These are phyloP conservation scores for Mortierella sp. DNA, from an alignment of 371 early-diverging fungal genomes.

Conservation along the genomic window DNA sequence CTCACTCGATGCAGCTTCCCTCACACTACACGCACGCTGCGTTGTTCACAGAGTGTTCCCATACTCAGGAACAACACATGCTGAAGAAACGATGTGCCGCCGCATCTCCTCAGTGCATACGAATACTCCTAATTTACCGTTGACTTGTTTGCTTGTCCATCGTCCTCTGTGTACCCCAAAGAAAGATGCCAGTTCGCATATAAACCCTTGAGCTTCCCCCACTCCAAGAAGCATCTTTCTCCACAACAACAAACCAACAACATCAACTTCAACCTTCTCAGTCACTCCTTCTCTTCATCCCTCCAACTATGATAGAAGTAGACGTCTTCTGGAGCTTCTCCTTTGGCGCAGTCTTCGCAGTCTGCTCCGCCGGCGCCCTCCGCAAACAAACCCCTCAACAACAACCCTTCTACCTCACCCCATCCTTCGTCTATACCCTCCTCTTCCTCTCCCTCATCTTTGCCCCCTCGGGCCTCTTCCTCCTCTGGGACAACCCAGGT, in stretches of 20 bases:
- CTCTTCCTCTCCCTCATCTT: slow-evolving; percentile 56
- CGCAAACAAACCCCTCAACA: background rate
- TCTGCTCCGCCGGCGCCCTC: slow-evolving; percentile 34
- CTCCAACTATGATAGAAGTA: slow-evolving; percentile 39
- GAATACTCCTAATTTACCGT: background rate
- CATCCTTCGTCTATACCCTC: slow-evolving; percentile 55
- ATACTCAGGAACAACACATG: no score
- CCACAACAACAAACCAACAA: background rate
- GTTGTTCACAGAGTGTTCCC: no score
- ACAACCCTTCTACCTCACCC: slow-evolving; percentile 32
- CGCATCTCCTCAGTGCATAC: background rate
- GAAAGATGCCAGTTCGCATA: background rate
- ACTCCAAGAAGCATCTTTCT: background rate
- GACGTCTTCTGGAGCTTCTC: slow-evolving; percentile 58
- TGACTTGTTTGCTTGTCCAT: background rate
- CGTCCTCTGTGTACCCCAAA: background rate
- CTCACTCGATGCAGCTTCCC: no score
- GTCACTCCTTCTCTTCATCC: no score
- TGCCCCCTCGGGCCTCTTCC: slow-evolving; percentile 54
- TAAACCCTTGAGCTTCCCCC: background rate
- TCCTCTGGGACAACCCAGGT: slow-evolving; percentile 55
- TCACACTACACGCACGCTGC: no score
- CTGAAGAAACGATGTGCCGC: no score
- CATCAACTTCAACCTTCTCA: background rate
- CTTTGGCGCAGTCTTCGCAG: slow-evolving; percentile 52